phyloP scores from a whole-genome alignment of 495 filamentous ascomycete genomes.

The Daldinia bambusicola region DNA sequence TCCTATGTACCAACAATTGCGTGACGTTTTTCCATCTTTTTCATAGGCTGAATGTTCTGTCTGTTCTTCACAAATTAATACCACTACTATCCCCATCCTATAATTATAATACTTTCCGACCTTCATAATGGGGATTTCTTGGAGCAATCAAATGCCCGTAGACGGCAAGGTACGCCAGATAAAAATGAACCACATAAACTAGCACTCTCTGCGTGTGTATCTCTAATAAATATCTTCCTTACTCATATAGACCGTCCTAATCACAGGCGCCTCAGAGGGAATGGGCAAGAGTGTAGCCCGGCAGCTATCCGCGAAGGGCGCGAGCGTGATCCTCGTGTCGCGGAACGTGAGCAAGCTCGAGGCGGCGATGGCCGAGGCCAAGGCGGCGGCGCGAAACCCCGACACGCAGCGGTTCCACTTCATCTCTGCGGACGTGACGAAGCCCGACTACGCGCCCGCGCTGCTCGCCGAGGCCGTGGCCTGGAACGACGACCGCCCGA shows the following conservation, averaged over 20 bases:
- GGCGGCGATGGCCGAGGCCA: conserved; percentile 66
- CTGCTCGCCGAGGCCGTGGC: conserved; percentile 76
- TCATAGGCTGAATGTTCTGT: conserved; percentile 32
- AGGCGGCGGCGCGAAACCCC: conserved; percentile 69
- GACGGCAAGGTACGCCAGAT: conserved; percentile 74
- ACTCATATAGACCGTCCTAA: conserved; percentile 72
- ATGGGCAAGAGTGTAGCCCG: conserved; percentile 81
- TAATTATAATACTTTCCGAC: conserved; percentile 60
- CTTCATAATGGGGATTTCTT: conserved; percentile 72
- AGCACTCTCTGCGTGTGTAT: neutral
- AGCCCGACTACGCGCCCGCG: conserved; percentile 69
- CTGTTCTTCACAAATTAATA: conserved; percentile 33
- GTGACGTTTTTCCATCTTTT: conserved; percentile 8
- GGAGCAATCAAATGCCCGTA: conserved; percentile 78
- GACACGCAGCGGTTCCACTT: conserved; percentile 79
- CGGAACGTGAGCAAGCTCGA: conserved; percentile 81
- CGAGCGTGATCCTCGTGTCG: conserved; percentile 85
- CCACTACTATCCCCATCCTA: conserved; percentile 54
- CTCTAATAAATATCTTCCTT: conserved; percentile 7
- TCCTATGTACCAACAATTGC: neutral
- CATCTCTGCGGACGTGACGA: conserved; percentile 84
- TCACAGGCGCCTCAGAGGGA: conserved; percentile 94
- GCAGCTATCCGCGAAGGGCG: conserved; percentile 82
- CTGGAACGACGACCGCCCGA: conserved; percentile 82
- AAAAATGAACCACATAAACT: neutral